Evolutionary conservation across 192 early-diverging fungal species (phyloP), one percentile per base, ranked within the genome.

Genomic region (Piromyces finnis): DNA sequence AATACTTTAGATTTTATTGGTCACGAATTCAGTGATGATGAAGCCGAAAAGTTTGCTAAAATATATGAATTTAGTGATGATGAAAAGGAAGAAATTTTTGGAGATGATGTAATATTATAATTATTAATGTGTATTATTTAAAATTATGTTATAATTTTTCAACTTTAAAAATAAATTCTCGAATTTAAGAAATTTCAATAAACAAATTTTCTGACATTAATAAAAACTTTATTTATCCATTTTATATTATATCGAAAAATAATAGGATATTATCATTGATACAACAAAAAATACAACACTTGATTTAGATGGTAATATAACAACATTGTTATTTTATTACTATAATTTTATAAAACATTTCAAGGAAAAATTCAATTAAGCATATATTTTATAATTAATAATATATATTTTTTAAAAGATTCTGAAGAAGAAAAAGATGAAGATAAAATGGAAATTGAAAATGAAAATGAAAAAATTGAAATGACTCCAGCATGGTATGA

Each of bases 401-500:
- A n/a, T n/a, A n/a, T n/a, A n/a, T n/a, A n/a, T n/a, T n/a, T n/a
- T n/a, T n/a, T n/a, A n/a, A 68, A 68, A 68, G 51, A 68, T 9
- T 9, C n/a, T 68, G 51, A 28, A 35, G 18, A 30, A 17, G 85
- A 84, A 36, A 86, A 79, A 5, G 85, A 85, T 78, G 85, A 85
- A 16, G 78, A 85, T 35, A 88, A 86, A 28, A 39, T 78, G 77
- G 85, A 83, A 77, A 79, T 81, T 35, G 80, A 79, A 78, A 78
- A 82, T 14, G 51, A 82, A 68, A 85, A 80, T 29, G 83, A 79
- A 30, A 78, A 35, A 29, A 0, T 81, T 82, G 78, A 80, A 28
- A 68, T 78, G 36, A 82, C 82, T 29, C 81, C 92, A 0, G 95
- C 92, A 28, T 98, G 96, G 95, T 83, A 87, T 12, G 95, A 98